These are phyloP conservation scores for Vaccinium myrtillus DNA, from an alignment of 148 eudicot species.

Conservation along the genomic window DNA sequence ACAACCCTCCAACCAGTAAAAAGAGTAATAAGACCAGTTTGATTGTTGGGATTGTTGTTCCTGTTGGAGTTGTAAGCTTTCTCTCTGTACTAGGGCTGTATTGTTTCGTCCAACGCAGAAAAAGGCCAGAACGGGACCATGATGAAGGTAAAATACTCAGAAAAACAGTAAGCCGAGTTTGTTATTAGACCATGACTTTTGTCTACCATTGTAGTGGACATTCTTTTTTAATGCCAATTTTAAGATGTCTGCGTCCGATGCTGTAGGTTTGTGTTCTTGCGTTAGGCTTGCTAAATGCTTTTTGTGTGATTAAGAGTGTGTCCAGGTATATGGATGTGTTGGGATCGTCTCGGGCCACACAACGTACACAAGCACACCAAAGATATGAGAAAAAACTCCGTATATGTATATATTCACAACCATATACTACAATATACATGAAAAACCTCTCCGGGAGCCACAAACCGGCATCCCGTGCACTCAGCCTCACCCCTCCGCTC, in stretches of 20 bases:
- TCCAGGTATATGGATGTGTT: background rate
- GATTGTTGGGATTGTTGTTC: constrained; percentile 65
- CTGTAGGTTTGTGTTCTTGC: background rate
- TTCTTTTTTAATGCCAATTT: background rate
- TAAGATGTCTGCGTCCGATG: background rate
- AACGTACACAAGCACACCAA: too few species aligned
- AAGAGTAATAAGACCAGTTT: constrained; percentile 46
- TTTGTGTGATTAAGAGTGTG: background rate
- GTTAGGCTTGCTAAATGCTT: background rate
- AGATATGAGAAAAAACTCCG: too few species aligned
- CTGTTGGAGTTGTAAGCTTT: constrained; percentile 43
- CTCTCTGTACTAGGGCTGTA: constrained; percentile 38
- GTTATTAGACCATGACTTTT: constrained; percentile 14
- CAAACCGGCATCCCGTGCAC: too few species aligned
- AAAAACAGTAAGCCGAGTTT: background rate
- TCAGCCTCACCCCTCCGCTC: too few species aligned
- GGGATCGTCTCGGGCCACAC: too few species aligned
- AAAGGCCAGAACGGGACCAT: constrained; percentile 29
- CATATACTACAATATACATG: too few species aligned
- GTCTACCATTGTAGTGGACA: background rate
- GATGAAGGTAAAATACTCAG: constrained; percentile 53
- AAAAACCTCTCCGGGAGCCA: too few species aligned
- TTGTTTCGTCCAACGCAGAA: constrained; percentile 43
- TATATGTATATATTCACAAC: too few species aligned
- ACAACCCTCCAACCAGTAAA: constrained; percentile 40